Evolutionary conservation across 768 basidiomycete genomes (phyloP), one percentile per base, ranked within the genome.

Genomic region (Scleroderma citrinum): DNA sequence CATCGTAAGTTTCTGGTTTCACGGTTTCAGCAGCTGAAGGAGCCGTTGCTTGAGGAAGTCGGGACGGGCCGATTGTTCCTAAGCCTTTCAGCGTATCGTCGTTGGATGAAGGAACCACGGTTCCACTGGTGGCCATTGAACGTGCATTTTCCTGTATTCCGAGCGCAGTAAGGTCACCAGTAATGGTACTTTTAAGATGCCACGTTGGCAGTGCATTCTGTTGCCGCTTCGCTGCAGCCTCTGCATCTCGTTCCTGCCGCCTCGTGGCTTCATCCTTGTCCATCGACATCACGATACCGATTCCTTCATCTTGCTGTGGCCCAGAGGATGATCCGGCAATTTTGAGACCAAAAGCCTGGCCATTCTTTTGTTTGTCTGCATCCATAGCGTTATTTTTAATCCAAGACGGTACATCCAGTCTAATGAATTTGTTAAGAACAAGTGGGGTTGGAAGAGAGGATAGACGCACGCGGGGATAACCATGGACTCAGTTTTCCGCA

Each of bases 181-280:
- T 85, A 52, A 99, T 92, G 3, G 96, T 99, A 62, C 92, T 94
- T 68, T 91, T 88, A 57, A 93, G 77, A 71, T 96, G 91, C 96
- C 96, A 99, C 12, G 87, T 75, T 1, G 96, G 96, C 39, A 99
- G 72, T 0, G 83, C 80, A 62, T 98, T 97, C 71, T 98, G 93
- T 62, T 85, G 80, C 50, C 91, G 71, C 68, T 93, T 93, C 47
- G 84, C 79, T 49, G 87, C 87, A 1, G 87, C 87, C 65, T 93
- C 82, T 19, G 80, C 81, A 56, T 89, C 88, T 47, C 87, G 75
- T 63, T 91, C 87, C 59, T 75, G 70, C 51, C 79, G 78, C 53
- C 81, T 76, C 16, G 81, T 84, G 56, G 80, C 81, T 67, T 89
- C 85, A 61, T 89, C 89, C 60, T 93, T 92, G 67, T 96, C 92